Evolutionary conservation across 345 rosid genomes (phyloP).

Genomic region (Clarkia xantiana): DNA sequence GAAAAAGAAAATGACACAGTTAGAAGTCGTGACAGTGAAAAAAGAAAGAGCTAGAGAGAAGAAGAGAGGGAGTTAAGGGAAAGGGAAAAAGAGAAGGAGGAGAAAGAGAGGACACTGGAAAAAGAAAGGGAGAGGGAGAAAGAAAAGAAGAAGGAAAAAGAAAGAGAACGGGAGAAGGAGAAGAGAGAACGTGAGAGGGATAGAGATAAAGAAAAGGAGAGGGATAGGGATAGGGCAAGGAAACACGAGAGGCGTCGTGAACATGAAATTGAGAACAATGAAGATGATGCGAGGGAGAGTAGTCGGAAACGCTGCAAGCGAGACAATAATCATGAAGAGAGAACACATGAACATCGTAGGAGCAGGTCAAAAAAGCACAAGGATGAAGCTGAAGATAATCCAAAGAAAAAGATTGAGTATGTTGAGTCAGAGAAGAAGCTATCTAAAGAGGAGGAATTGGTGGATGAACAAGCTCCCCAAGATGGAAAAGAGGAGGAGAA

Average conservation of each 20-base stretch:
- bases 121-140: not conserved
- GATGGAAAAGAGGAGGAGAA: slow-evolving; percentile 75
- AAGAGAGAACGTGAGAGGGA: slow-evolving; percentile 16
- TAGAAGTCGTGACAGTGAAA: slow-evolving; percentile 14
- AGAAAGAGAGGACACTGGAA: not conserved
- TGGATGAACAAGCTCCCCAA: slow-evolving; percentile 68
- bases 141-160: slow-evolving; percentile 2
- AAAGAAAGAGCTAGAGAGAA: not conserved
- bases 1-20: slow-evolving; percentile 22
- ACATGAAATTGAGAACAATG: slow-evolving; percentile 42
- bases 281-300: slow-evolving; percentile 28
- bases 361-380: slow-evolving; percentile 41
- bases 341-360: slow-evolving; percentile 37
- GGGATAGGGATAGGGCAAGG: slow-evolving; percentile 19
- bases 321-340: slow-evolving; percentile 43
- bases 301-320: slow-evolving; percentile 47
- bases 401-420: slow-evolving; percentile 34
- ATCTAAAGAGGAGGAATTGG: slow-evolving; percentile 66
- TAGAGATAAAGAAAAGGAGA: slow-evolving; percentile 19
- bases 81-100: slow-evolving; percentile 3
- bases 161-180: slow-evolving; percentile 11
- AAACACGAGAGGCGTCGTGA: slow-evolving; percentile 52
- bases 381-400: slow-evolving; percentile 43
- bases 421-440: slow-evolving; percentile 41
- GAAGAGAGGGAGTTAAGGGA: not conserved